These are phyloP conservation scores for Naganishia sp. DNA, from an alignment of 1,284 basidiomycete genomes.

Conservation along the genomic window DNA sequence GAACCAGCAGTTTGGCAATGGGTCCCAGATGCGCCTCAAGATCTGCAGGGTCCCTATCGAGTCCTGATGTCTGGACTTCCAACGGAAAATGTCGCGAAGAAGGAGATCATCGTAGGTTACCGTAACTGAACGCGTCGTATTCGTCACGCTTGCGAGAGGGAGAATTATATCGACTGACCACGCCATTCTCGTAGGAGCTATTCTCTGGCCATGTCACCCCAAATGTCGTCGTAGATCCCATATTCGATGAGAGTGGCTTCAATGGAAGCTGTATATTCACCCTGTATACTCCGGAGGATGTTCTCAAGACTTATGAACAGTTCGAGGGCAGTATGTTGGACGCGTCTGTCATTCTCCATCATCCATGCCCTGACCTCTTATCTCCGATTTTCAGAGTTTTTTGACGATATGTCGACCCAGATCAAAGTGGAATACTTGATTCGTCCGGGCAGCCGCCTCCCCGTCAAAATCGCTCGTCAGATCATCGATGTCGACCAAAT, in stretches of 20 bases:
- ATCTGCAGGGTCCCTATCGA: slow-evolving; percentile 26
- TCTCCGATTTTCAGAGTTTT: slow-evolving; percentile 3
- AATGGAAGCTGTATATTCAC: slow-evolving; percentile 28
- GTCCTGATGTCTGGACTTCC: slow-evolving; percentile 30
- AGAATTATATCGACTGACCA: background rate
- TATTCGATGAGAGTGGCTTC: slow-evolving; percentile 16
- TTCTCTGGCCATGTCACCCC: slow-evolving; percentile 11
- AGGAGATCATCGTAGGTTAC: slow-evolving; percentile 29
- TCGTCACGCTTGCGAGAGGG: background rate
- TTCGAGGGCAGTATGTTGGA: slow-evolving; percentile 24
- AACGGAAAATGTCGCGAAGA: slow-evolving; percentile 26
- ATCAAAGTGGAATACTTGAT: slow-evolving; percentile 26
- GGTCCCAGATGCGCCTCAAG: slow-evolving; percentile 17
- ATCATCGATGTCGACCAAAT: slow-evolving; percentile 20
- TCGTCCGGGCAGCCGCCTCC: slow-evolving; percentile 18
- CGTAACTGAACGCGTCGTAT: background rate
- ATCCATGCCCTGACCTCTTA: background rate
- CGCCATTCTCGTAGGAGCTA: background rate
- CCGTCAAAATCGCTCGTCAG: slow-evolving; percentile 17
- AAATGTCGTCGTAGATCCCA: slow-evolving; percentile 7
- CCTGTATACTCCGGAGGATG: slow-evolving; percentile 8
- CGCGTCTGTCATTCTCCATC: background rate
- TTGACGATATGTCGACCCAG: slow-evolving; percentile 22
- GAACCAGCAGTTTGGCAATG: slow-evolving; percentile 29
- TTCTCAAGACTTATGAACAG: slow-evolving; percentile 19